Percentiles rank a stretch among this genome's conserved stretches.
Evolutionary conservation across 2,329 filamentous ascomycete genomes (phyloP).

Genomic region (Scytalidium lignicola): DNA sequence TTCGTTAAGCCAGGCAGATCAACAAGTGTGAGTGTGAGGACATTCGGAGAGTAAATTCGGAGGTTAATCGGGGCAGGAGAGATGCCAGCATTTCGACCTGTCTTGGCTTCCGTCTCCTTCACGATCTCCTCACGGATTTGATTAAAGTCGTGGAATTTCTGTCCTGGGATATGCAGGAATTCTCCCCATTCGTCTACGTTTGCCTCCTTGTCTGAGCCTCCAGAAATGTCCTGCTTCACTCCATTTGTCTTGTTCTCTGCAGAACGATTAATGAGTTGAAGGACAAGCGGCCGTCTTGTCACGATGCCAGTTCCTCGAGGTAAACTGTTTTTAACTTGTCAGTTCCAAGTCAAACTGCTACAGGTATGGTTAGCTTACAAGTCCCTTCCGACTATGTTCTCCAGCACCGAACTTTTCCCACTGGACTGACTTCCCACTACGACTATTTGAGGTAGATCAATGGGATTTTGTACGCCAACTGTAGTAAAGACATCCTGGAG

Average conservation of each 20-base stretch:
- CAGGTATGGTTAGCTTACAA: conserved; percentile 62
- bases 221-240: conserved; percentile 58
- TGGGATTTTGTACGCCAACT: conserved; percentile 97
- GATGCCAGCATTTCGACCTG: conserved; percentile 92
- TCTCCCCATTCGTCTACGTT: conserved; percentile 98
- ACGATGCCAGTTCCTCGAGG: conserved; percentile 97
- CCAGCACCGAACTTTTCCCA: conserved; percentile 97
- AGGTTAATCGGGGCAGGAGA: conserved; percentile 96
- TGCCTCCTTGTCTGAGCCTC: conserved; percentile 74
- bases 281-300: conserved; percentile 88
- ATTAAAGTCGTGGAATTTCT: conserved; percentile 97
- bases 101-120: conserved; percentile 93
- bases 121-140: conserved; percentile 98
- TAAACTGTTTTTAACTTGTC: conserved; percentile 57
- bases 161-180: conserved; percentile 93
- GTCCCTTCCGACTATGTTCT: conserved; percentile 98
- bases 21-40: conserved; percentile 92
- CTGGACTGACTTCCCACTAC: conserved; percentile 98
- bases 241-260: conserved; percentile 65
- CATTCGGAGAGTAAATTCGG: conserved; percentile 96
- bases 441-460: conserved; percentile 96
- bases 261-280: conserved; percentile 94
- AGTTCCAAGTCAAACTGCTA: conserved; percentile 8
- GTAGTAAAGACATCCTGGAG: conserved; percentile 99
- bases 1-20: conserved; percentile 96